These are phyloP conservation scores for Phytophthora fragariae DNA, from an alignment of 352 stramenopile genomes.

Conservation along the genomic window DNA sequence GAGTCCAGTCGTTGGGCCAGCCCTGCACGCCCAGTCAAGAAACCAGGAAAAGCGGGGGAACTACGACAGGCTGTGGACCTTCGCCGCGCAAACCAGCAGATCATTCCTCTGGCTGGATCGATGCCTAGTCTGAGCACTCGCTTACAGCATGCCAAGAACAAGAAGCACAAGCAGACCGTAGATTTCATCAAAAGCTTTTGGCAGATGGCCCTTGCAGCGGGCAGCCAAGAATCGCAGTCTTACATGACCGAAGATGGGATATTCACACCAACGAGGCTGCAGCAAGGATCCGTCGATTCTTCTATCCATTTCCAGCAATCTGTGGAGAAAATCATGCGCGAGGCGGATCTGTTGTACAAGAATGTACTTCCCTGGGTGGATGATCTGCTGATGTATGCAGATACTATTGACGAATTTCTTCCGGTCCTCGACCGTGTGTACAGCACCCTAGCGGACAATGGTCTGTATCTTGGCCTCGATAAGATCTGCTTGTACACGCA, in stretches of 20 bases:
- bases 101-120: not conserved
- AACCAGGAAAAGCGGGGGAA: constrained; percentile 1
- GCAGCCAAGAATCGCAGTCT: constrained; percentile 6
- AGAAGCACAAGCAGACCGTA: constrained; percentile 12
- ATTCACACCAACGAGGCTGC: not conserved
- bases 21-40: constrained; percentile 5
- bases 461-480: no score
- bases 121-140: constrained; percentile 8
- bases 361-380: not conserved
- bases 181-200: constrained; percentile 18
- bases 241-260: constrained; percentile 11
- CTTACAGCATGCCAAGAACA: not conserved
- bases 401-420: not conserved
- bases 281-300: constrained; percentile 9
- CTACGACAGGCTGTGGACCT: constrained; percentile 13
- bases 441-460: no score
- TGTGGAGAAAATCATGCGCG: constrained; percentile 9
- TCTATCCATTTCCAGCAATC: constrained; percentile 14
- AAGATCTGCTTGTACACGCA: no score
- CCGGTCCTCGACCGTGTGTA: not conserved
- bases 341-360: not conserved
- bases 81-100: not conserved
- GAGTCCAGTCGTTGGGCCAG: not conserved
- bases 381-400: no score
- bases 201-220: not conserved